A percentile compares a stretch with the other conserved stretches of the same genome.
phyloP scores from a whole-genome alignment of 179 eudicot species.

The Silene coronaria region DNA sequence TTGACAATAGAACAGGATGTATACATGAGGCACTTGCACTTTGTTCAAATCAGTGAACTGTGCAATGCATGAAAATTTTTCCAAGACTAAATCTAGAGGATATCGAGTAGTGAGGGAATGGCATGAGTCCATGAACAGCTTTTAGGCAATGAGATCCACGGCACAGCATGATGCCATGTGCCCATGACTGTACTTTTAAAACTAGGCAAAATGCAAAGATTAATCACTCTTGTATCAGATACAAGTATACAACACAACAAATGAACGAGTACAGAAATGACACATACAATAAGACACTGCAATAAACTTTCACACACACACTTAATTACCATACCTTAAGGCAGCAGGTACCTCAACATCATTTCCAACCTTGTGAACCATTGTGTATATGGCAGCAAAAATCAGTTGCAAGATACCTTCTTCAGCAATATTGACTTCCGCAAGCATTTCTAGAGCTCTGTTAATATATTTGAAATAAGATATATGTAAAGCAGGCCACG shows the following conservation, averaged over 20 bases:
- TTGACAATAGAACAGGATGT: neutral
- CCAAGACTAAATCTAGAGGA: neutral
- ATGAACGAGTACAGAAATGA: neutral
- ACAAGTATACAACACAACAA: neutral
- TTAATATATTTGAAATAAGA: slow-evolving; percentile 18
- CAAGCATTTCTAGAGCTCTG: slow-evolving; percentile 84
- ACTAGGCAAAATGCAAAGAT: slow-evolving; percentile 1
- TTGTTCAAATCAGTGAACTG: neutral
- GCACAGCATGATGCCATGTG: neutral
- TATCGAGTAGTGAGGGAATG: neutral
- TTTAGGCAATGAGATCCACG: neutral
- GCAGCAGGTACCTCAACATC: slow-evolving; percentile 79
- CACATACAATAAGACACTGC: slow-evolving; percentile 4
- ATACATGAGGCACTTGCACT: neutral
- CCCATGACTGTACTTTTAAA: slow-evolving; percentile 6
- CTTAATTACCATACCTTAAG: slow-evolving; percentile 45
- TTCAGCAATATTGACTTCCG: slow-evolving; percentile 66
- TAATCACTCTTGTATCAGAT: neutral
- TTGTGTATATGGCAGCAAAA: slow-evolving; percentile 67
- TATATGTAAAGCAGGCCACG: neutral
- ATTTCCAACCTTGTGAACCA: slow-evolving; percentile 50
- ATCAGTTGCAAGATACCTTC: slow-evolving; percentile 82
- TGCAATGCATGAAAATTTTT: neutral
- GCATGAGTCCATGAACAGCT: slow-evolving; percentile 2
- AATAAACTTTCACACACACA: neutral